These are phyloP conservation scores for Purpureocillium takamizusanense DNA, from an alignment of 2,329 filamentous ascomycete species.

Conservation along the genomic window DNA sequence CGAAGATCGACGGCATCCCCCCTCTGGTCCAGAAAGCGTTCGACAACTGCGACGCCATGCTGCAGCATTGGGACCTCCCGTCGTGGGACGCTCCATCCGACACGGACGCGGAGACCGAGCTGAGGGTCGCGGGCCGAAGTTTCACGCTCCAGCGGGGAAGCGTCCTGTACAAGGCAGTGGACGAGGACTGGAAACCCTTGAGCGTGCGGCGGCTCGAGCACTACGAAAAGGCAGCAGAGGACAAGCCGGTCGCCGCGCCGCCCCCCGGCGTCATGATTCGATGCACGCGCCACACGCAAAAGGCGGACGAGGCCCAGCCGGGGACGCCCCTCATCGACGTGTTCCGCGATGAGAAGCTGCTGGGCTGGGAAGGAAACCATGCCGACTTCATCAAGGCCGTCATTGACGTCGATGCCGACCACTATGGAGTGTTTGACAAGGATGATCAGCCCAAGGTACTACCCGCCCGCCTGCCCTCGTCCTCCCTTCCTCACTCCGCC, in stretches of 20 bases:
- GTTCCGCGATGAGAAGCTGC: slow-evolving; percentile 13
- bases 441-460: slow-evolving; percentile 3
- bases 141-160: slow-evolving; percentile 9
- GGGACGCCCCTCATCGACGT: slow-evolving; percentile 14
- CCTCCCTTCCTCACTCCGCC: not conserved
- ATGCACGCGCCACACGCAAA: slow-evolving; percentile 7
- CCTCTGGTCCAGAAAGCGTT: slow-evolving; percentile 17
- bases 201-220: slow-evolving; percentile 4
- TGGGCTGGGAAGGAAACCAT: slow-evolving; percentile 18
- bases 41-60: slow-evolving; percentile 19
- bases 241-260: slow-evolving; percentile 5
- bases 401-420: slow-evolving; percentile 16
- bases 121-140: slow-evolving; percentile 9
- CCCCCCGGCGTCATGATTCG: slow-evolving; percentile 16
- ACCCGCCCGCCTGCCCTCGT: too few relatives aligned
- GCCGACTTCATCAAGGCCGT: slow-evolving; percentile 18
- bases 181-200: slow-evolving; percentile 10
- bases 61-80: slow-evolving; percentile 18
- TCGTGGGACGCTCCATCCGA: slow-evolving; percentile 12
- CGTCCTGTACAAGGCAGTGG: slow-evolving; percentile 12
- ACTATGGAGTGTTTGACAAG: slow-evolving; percentile 18
- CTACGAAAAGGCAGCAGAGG: not conserved
- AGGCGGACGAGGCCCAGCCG: slow-evolving; percentile 1
- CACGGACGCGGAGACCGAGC: slow-evolving; percentile 3
- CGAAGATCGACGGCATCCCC: slow-evolving; percentile 12